Evolutionary conservation across 2,329 filamentous ascomycete species (phyloP), one percentile per base, ranked within the genome.

Genomic region (Stagonosporopsis vannaccii): DNA sequence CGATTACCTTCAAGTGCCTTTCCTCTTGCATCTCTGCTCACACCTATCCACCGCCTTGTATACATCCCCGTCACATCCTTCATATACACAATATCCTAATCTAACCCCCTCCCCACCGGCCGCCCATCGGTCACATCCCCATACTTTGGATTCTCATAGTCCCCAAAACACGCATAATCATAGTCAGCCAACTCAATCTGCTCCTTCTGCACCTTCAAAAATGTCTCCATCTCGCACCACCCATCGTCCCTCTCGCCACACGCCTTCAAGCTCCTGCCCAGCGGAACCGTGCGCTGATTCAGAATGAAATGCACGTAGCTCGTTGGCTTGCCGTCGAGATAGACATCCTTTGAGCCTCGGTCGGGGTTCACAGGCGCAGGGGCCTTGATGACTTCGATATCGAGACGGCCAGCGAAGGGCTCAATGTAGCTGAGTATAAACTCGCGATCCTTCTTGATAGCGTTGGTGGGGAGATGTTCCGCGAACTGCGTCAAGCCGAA

Each of bases 141-240:
- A 69, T 84, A 86, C 23, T 76, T 70, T 13, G 76, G 75, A 13
- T 73, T 65, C 5, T 77, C 70, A 61, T 84, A 85, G 3, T 88
- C 79, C 2, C 79, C 89, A 70, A 85, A 87, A 68, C 90, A 93
- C 33, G 87, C 83, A 67, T 85, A 82, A 15, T 90, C 84, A 66
- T 84, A 92, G 65, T 84, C 75, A 3, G 88, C 87, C 59, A 81
- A 76, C 17, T 78, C 80, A 32, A 85, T 72, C 80, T 87, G 87
- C 58, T 77, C 78, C 57, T 85, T 80, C 76, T 89, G 86, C 5
- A 87, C 79, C 58, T 83, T 73, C 39, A 92, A 67, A 66, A 92
- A 92, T 0, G 87, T 87, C 3, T 82, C 81, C 44, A 92, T 72
- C 69, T 92, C 89, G 70, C 90, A 92, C 89, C 90, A 92, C 0